Percentiles rank a stretch among this genome's conserved stretches.
Conservation (phyloP, 495 filamentous ascomycete species). For the Penicillium silybi region DNA sequence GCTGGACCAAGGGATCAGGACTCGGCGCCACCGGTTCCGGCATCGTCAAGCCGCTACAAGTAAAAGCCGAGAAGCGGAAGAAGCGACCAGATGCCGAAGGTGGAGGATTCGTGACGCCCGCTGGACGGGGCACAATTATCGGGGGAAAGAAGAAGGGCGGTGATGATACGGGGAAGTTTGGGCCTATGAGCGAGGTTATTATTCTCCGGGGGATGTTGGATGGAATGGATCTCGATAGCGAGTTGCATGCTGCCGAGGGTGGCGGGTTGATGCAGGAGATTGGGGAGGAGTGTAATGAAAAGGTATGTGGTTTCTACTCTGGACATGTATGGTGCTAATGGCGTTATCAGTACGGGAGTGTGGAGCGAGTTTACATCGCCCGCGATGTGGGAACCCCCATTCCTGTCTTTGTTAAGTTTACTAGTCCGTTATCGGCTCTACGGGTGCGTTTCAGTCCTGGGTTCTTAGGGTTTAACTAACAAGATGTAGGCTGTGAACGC, state of each 20-base stretch:
- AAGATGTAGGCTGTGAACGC: slow-evolving; percentile 73
- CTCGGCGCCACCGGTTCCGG: slow-evolving; percentile 76
- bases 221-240: slow-evolving; percentile 67
- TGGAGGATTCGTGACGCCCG: slow-evolving; percentile 67
- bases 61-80: slow-evolving; percentile 77
- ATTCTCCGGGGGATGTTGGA: slow-evolving; percentile 78
- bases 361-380: slow-evolving; percentile 78
- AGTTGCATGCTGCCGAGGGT: slow-evolving; percentile 53
- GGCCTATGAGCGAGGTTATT: slow-evolving; percentile 73
- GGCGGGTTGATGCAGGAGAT: slow-evolving; percentile 87
- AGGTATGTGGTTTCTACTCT: slow-evolving; percentile 45
- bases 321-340: slow-evolving; percentile 9
- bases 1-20: slow-evolving; percentile 84
- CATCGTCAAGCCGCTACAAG: slow-evolving; percentile 76
- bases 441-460: slow-evolving; percentile 52
- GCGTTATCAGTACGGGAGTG: slow-evolving; percentile 66
- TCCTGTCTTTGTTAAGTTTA: slow-evolving; percentile 90
- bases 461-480: not conserved
- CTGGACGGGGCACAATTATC: slow-evolving; percentile 75
- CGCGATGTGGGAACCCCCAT: slow-evolving; percentile 45
- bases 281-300: slow-evolving; percentile 82
- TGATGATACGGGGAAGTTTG: slow-evolving; percentile 61
- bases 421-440: slow-evolving; percentile 70
- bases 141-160: slow-evolving; percentile 51
- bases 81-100: slow-evolving; percentile 76